Conservation (phyloP, 768 basidiomycete genomes). For the Hirschioporus abietinus region DNA sequence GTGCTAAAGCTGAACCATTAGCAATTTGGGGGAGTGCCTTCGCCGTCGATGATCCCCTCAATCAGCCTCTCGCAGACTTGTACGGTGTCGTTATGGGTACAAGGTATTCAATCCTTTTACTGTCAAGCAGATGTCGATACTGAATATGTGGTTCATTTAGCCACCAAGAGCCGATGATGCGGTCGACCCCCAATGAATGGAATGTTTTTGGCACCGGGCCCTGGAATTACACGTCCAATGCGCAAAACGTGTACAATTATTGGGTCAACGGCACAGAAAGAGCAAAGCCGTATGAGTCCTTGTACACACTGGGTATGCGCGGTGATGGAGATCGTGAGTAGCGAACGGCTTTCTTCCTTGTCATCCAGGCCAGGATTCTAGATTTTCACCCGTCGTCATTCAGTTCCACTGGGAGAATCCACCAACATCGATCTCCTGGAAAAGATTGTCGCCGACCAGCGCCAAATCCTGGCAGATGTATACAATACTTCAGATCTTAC, state of each 20-base stretch:
- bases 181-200: conserved; percentile 66
- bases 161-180: conserved; percentile 74
- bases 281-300: conserved; percentile 52
- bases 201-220: conserved; percentile 45
- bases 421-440: conserved; percentile 48
- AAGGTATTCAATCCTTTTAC: conserved; percentile 29
- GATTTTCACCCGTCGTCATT: background rate
- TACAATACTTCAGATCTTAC: conserved; percentile 42
- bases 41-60: conserved; percentile 51
- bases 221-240: conserved; percentile 60
- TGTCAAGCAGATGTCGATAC: background rate
- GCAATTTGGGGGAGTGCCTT: conserved; percentile 35
- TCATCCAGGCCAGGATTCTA: background rate
- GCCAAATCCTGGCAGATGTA: conserved; percentile 48
- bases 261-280: conserved; percentile 59
- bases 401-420: conserved; percentile 48
- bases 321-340: conserved; percentile 38
- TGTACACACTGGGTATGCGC: conserved; percentile 68
- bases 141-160: conserved; percentile 20
- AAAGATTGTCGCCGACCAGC: conserved; percentile 55
- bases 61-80: conserved; percentile 56
- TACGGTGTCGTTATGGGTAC: conserved; percentile 73
- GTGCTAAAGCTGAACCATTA: conserved; percentile 9
- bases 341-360: conserved; percentile 3
- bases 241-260: conserved; percentile 50